Evolutionary conservation across 257 asterid species (phyloP).

Genomic region (Solanum acaule): DNA sequence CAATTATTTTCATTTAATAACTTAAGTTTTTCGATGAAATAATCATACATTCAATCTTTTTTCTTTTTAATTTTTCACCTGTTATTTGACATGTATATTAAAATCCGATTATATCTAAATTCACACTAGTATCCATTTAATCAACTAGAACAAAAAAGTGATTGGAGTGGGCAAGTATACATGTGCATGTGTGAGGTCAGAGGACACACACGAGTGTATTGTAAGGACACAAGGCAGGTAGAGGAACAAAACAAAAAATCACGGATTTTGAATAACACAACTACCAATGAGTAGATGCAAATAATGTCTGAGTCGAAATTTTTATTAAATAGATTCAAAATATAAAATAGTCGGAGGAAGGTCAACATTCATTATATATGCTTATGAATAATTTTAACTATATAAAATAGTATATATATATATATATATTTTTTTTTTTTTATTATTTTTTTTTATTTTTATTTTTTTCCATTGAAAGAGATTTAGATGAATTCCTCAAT

Average conservation of each 20-base stretch:
- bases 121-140: too few relatives aligned
- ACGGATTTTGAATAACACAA: neutral
- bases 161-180: neutral
- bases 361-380: neutral
- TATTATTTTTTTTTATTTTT: too few relatives aligned
- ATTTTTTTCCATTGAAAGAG: neutral
- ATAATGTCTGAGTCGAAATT: neutral
- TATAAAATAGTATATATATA: too few relatives aligned
- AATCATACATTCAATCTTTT: neutral
- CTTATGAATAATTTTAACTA: neutral
- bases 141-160: neutral
- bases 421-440: too few relatives aligned
- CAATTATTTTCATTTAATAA: neutral
- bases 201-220: neutral
- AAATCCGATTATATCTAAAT: too few relatives aligned
- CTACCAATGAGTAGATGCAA: neutral
- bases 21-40: neutral
- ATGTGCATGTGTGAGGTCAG: neutral
- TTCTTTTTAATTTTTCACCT: too few relatives aligned
- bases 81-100: too few relatives aligned
- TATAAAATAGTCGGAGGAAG: neutral
- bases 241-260: neutral
- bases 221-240: neutral
- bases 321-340: neutral
- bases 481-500: too few relatives aligned